Evolutionary conservation across 1,139 yeast genomes (phyloP).

Genomic region (Suhomyces yuchorum): DNA sequence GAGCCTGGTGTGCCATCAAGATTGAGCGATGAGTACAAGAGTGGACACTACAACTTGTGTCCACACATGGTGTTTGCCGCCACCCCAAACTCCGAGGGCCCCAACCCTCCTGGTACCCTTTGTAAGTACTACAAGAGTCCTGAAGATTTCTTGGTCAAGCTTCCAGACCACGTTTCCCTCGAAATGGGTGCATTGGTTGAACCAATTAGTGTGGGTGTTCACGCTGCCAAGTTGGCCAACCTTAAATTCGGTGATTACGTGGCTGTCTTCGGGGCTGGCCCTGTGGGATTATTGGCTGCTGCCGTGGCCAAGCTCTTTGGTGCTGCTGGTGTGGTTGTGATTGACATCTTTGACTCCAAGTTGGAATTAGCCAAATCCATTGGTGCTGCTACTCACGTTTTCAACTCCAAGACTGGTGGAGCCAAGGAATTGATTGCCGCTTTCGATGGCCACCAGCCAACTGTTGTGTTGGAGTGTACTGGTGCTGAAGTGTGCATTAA

Average conservation of each 20-base stretch:
- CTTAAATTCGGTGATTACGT: conserved; percentile 72
- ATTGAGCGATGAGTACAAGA: conserved; percentile 68
- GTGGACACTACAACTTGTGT: conserved; percentile 78
- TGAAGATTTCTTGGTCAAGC: conserved; percentile 79
- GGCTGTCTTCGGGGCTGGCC: conserved; percentile 90
- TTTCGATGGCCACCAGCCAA: conserved; percentile 51
- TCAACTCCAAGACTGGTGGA: conserved; percentile 54
- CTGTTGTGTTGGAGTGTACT: conserved; percentile 68
- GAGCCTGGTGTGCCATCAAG: conserved; percentile 77
- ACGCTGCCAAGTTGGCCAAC: conserved; percentile 71
- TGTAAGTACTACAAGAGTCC: conserved; percentile 72
- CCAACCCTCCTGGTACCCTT: conserved; percentile 67
- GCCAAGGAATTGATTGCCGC: conserved; percentile 40
- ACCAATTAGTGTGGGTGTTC: conserved; percentile 86
- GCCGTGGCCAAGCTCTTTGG: conserved; percentile 82
- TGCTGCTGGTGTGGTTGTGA: conserved; percentile 66
- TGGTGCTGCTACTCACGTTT: conserved; percentile 60
- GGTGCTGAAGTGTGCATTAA: conserved; percentile 73
- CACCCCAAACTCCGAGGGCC: conserved; percentile 59
- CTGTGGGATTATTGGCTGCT: conserved; percentile 83
- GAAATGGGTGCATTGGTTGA: conserved; percentile 91
- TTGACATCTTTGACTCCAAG: conserved; percentile 63
- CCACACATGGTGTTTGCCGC: conserved; percentile 88
- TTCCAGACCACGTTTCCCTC: conserved; percentile 73
- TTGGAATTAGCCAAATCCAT: conserved; percentile 59